A percentile compares a stretch with the other conserved stretches of the same genome.
Evolutionary conservation across 257 asterid genomes (phyloP).

Genomic region (Eustoma russellianum): DNA sequence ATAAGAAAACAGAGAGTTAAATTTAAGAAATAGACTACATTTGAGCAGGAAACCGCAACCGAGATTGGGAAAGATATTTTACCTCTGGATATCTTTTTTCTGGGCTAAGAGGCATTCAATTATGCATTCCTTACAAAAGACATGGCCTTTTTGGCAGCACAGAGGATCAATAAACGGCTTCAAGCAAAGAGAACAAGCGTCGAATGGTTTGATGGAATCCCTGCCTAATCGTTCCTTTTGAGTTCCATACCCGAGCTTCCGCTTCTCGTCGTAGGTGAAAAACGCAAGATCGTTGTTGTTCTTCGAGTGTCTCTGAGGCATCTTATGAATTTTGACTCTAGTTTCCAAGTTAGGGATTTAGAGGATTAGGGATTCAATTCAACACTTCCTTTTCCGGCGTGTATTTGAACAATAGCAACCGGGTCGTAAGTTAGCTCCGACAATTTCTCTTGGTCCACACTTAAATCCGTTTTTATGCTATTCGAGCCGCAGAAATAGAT

Average conservation of each 20-base stretch:
- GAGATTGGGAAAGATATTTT: neutral
- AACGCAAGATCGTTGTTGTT: constrained; percentile 93
- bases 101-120: constrained; percentile 82
- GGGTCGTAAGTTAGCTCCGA: too few relatives aligned
- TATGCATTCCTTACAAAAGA: constrained; percentile 89
- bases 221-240: constrained; percentile 88
- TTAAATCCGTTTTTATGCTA: too few relatives aligned
- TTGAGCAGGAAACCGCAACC: neutral
- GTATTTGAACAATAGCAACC: too few relatives aligned
- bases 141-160: constrained; percentile 82
- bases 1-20: too few relatives aligned
- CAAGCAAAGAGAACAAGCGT: constrained; percentile 85
- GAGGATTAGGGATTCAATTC: too few relatives aligned
- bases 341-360: neutral
- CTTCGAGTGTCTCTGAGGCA: constrained; percentile 99
- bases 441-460: too few relatives aligned
- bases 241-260: constrained; percentile 91
- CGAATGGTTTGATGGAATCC: constrained; percentile 92
- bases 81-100: constrained; percentile 89
- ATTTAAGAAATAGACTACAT: too few relatives aligned
- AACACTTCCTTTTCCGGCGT: too few relatives aligned
- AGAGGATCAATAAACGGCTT: constrained; percentile 80
- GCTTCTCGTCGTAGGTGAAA: constrained; percentile 97
- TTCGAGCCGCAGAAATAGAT: too few relatives aligned
- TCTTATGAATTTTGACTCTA: constrained; percentile 14